These are phyloP conservation scores for Xylariales sp. DNA, from an alignment of 2,329 filamentous ascomycete genomes.

Conservation along the genomic window DNA sequence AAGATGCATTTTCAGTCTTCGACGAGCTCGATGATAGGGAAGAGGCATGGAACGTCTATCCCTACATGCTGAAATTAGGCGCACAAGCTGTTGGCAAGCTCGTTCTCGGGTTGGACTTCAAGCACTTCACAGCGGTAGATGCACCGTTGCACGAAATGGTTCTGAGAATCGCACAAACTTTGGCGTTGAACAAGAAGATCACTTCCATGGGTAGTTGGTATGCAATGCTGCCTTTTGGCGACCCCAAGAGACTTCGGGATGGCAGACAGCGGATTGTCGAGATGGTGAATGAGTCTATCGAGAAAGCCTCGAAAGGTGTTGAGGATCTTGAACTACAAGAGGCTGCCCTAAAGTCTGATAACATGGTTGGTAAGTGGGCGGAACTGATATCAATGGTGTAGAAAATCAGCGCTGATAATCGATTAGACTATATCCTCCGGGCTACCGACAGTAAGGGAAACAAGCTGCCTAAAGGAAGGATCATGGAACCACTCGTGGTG, in stretches of 20 bases:
- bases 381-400: background rate
- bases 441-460: conserved; percentile 51
- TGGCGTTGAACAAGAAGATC: conserved; percentile 56
- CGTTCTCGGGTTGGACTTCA: conserved; percentile 40
- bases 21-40: conserved; percentile 45
- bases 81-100: conserved; percentile 41
- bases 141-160: conserved; percentile 49
- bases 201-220: conserved; percentile 53
- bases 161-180: conserved; percentile 40
- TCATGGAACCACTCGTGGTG: conserved; percentile 40
- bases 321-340: conserved; percentile 40
- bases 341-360: conserved; percentile 44
- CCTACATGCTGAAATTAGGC: conserved; percentile 45
- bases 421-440: conserved; percentile 46
- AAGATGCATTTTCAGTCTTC: conserved; percentile 45
- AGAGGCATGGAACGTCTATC: conserved; percentile 44
- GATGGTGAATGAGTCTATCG: conserved; percentile 35
- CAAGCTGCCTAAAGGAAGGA: conserved; percentile 42
- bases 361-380: conserved; percentile 25
- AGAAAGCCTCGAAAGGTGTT: conserved; percentile 30
- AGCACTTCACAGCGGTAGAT: conserved; percentile 39
- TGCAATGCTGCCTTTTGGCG: conserved; percentile 50
- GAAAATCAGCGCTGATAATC: background rate
- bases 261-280: conserved; percentile 27
- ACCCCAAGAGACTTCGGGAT: conserved; percentile 39